Conservation (phyloP, 257 asterid species). For the Solanum rostratum region DNA sequence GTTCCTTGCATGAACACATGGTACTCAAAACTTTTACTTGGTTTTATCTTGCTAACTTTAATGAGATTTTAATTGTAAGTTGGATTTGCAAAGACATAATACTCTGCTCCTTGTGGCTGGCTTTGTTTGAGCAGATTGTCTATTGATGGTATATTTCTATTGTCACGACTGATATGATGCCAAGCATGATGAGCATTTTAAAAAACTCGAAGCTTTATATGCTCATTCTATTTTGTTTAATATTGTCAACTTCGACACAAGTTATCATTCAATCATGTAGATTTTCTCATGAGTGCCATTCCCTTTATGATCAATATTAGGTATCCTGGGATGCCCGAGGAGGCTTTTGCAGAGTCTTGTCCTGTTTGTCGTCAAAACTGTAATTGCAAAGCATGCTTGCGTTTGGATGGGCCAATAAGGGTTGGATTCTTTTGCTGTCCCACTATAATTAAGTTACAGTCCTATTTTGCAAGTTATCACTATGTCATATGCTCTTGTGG, state of each 20-base stretch:
- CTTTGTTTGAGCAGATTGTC: background rate
- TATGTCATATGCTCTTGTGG: background rate
- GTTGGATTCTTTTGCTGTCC: conserved; percentile 25
- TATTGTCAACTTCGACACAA: background rate
- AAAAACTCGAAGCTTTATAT: background rate
- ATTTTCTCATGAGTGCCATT: background rate
- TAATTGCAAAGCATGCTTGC: conserved; percentile 88
- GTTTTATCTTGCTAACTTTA: background rate
- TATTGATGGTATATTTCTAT: background rate
- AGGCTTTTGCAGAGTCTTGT: conserved; percentile 62
- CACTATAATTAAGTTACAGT: background rate
- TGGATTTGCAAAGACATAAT: background rate
- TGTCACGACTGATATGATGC: background rate
- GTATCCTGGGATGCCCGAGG: conserved; percentile 70
- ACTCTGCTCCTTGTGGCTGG: background rate
- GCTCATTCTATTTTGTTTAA: background rate
- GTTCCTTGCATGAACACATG: conserved; percentile 62
- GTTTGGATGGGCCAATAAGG: conserved; percentile 48
- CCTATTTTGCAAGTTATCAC: background rate
- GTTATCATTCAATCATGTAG: background rate
- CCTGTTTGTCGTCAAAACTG: conserved; percentile 75
- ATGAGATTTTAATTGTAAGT: background rate
- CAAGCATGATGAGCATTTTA: background rate
- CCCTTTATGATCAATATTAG: conserved; percentile 22
- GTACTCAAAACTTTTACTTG: conserved; percentile 15